A percentile compares a stretch with the other conserved stretches of the same genome.
Evolutionary conservation across 2,329 filamentous ascomycete genomes (phyloP).

Genomic region (Ceratocystis eucalypticola): DNA sequence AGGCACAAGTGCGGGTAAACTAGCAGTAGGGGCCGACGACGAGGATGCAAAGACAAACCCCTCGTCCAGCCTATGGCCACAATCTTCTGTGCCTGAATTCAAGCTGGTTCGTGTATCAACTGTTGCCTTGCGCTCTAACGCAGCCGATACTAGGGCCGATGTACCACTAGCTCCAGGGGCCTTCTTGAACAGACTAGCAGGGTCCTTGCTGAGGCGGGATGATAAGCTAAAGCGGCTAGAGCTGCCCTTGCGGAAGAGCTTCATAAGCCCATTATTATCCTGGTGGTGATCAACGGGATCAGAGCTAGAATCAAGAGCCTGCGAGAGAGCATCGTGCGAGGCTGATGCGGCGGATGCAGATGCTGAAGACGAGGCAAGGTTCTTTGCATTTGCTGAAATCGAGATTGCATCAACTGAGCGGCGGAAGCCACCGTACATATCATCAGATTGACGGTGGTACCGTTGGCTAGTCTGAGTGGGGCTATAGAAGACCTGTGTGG

Average conservation of each 20-base stretch:
- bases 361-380: slow-evolving; percentile 37
- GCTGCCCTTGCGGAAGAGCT: slow-evolving; percentile 52
- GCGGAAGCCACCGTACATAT: slow-evolving; percentile 30
- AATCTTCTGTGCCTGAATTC: slow-evolving; percentile 31
- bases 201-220: slow-evolving; percentile 41
- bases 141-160: slow-evolving; percentile 24
- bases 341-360: background rate
- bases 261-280: slow-evolving; percentile 40
- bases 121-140: slow-evolving; percentile 44
- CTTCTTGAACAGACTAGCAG: slow-evolving; percentile 43
- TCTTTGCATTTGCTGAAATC: slow-evolving; percentile 43
- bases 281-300: slow-evolving; percentile 30
- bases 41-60: slow-evolving; percentile 20
- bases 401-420: slow-evolving; percentile 44
- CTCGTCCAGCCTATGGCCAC: slow-evolving; percentile 39
- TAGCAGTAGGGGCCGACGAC: slow-evolving; percentile 37
- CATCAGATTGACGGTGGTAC: background rate
- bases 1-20: background rate
- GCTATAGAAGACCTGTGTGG: background rate
- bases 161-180: slow-evolving; percentile 30
- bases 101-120: slow-evolving; percentile 42
- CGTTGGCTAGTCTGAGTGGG: background rate
- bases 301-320: slow-evolving; percentile 38
- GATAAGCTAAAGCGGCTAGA: slow-evolving; percentile 52
- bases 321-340: slow-evolving; percentile 43